These are phyloP conservation scores for Pugionium dolabratum DNA, from an alignment of 345 rosid species.

Conservation along the genomic window DNA sequence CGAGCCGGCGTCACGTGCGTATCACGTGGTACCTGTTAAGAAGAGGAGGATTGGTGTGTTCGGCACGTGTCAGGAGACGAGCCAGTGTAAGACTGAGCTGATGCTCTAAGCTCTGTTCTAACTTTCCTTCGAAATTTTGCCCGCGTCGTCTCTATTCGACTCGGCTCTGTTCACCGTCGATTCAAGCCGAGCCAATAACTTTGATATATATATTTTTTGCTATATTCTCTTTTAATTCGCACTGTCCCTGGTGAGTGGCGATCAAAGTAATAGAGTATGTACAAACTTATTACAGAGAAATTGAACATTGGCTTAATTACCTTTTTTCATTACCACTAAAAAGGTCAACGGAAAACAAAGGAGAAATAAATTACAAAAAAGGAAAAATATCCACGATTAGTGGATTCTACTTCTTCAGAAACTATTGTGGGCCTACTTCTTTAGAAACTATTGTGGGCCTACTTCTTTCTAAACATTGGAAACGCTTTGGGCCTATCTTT, in stretches of 20 bases:
- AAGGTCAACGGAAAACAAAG: not conserved
- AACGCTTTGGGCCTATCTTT: slow-evolving; percentile 24
- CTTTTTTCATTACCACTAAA: too few relatives aligned
- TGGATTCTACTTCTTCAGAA: not conserved
- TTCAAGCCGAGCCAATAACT: slow-evolving; percentile 11
- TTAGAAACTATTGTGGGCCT: slow-evolving; percentile 6
- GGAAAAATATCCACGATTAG: not conserved
- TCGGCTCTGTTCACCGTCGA: not conserved
- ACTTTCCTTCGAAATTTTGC: slow-evolving; percentile 22
- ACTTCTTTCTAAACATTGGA: not conserved
- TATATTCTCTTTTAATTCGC: not conserved
- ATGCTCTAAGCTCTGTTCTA: slow-evolving; percentile 39
- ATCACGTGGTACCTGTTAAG: slow-evolving; percentile 69
- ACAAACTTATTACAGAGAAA: slow-evolving; percentile 27
- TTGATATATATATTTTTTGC: not conserved
- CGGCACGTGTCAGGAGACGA: slow-evolving; percentile 39
- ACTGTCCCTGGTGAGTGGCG: not conserved
- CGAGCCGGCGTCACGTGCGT: slow-evolving; percentile 52
- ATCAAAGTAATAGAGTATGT: slow-evolving; percentile 24
- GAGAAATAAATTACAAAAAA: too few relatives aligned
- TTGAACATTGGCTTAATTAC: slow-evolving; percentile 16
- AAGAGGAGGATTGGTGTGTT: slow-evolving; percentile 54
- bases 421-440: too few relatives aligned
- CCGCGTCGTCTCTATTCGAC: slow-evolving; percentile 1
- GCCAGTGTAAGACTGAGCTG: slow-evolving; percentile 58